Conservation (phyloP, 2,329 filamentous ascomycete species). For the Hypoxylon sp. region DNA sequence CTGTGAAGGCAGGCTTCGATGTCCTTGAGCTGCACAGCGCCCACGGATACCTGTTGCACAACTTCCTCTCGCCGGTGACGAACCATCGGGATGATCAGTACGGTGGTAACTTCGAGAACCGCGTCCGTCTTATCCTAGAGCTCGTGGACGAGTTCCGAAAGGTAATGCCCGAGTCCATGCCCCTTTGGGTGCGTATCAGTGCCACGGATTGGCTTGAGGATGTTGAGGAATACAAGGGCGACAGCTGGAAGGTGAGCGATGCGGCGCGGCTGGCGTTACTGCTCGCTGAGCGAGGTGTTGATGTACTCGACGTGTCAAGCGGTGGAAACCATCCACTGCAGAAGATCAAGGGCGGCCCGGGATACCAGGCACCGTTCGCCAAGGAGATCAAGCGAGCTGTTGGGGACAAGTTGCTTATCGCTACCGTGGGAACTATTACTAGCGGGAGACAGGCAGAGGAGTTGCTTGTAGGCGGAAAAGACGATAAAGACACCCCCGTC, state of each 20-base stretch:
- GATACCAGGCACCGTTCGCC: slow-evolving; percentile 77
- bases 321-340: slow-evolving; percentile 71
- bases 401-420: slow-evolving; percentile 72
- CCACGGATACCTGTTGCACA: slow-evolving; percentile 82
- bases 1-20: slow-evolving; percentile 69
- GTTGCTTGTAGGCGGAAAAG: slow-evolving; percentile 57
- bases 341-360: slow-evolving; percentile 69
- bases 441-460: slow-evolving; percentile 63
- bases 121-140: slow-evolving; percentile 77
- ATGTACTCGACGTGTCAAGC: slow-evolving; percentile 77
- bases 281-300: slow-evolving; percentile 74
- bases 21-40: slow-evolving; percentile 82
- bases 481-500: slow-evolving; percentile 49
- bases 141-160: slow-evolving; percentile 73
- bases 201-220: slow-evolving; percentile 79
- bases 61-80: slow-evolving; percentile 77
- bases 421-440: slow-evolving; percentile 66
- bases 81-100: slow-evolving; percentile 79
- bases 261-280: slow-evolving; percentile 71
- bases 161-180: slow-evolving; percentile 74
- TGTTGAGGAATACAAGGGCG: slow-evolving; percentile 59
- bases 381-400: slow-evolving; percentile 76
- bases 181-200: slow-evolving; percentile 76
- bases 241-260: slow-evolving; percentile 75
- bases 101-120: slow-evolving; percentile 80